Evolutionary conservation across 768 basidiomycete species (phyloP), one percentile per base, ranked within the genome.

Genomic region (Tricholoma sp.): DNA sequence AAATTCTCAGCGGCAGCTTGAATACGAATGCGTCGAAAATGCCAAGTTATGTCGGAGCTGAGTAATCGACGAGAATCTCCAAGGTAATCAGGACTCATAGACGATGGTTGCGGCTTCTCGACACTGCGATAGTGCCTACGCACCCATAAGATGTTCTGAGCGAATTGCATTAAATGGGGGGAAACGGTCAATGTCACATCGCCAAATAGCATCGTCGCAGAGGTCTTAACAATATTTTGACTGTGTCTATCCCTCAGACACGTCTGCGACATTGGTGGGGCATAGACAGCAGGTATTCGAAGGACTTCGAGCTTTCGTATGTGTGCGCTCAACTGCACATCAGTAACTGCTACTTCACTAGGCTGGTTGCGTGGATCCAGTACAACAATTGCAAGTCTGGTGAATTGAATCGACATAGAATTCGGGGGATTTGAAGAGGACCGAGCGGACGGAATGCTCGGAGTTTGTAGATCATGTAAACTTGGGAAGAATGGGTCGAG

Each of bases 1-100:
- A 91, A 74, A 63, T 84, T 89, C 64, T 86, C 85, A 6, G 88
- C 87, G 5, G 81, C 84, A 7, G 87, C 87, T 55, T 79, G 80
- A n/a, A 88, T 64, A 24, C 75, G 76, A 43, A 87, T 60, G 7
- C 66, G 73, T 6, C 70, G 73, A 50, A 86, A 61, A 34, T 71
- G 70, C 5, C 80, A 65, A 5, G 77, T 68, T 11, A 80, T 43
- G 52, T 83, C 77, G 6, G 71, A 32, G 21, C 56, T 69, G 31
- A 58, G 56, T 18, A 70, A 39, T 46, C 55, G 57, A 18, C 29
- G 19, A 52, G 41, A 31, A 22, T 19, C 37, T 32, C 16, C 53
- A 31, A 12, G 11, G 18, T n/a, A 50, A 39, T 29, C 52, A 50
- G 34, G 50, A 39, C 18, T 56, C 59, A 27, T 56, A 10, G 49